phyloP scores from a whole-genome alignment of 2,329 filamentous ascomycete species.

The Hypoxylon sp. region DNA sequence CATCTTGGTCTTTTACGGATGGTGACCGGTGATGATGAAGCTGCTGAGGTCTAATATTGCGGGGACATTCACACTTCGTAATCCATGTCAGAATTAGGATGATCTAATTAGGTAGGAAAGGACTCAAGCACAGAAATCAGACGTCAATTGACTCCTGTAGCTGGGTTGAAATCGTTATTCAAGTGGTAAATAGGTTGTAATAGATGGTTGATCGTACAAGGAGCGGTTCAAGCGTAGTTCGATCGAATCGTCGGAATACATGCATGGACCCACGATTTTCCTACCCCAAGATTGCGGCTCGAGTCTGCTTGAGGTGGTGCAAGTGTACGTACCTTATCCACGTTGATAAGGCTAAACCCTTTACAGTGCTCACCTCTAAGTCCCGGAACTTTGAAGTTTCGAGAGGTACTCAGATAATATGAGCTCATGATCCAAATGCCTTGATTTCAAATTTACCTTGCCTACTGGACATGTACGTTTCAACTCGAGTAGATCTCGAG shows the following conservation, averaged over 20 bases:
- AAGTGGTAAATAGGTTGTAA: background rate
- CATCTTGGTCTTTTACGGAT: conserved; percentile 41
- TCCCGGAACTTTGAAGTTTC: background rate
- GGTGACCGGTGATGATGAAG: conserved; percentile 19
- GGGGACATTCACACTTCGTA: conserved; percentile 20
- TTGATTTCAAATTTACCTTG: background rate
- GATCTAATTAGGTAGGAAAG: background rate
- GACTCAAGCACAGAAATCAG: background rate
- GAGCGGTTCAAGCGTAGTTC: background rate
- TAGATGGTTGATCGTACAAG: conserved; percentile 5
- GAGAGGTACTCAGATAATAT: background rate
- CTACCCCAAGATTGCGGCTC: background rate
- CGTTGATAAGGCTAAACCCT: background rate
- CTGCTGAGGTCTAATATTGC: conserved; percentile 12
- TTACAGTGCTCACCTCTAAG: background rate
- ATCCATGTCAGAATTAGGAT: background rate
- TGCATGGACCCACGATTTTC: background rate
- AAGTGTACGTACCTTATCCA: conserved; percentile 4
- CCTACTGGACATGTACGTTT: background rate
- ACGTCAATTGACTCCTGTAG: background rate
- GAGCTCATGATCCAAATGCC: background rate
- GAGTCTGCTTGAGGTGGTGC: background rate
- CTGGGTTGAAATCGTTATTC: conserved; percentile 9
- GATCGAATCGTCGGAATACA: conserved; percentile 1
- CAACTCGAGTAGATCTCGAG: too few species aligned